Base-by-base conservation (phyloP, 257 asterid genomes). In the Rhazya stricta region DNA sequence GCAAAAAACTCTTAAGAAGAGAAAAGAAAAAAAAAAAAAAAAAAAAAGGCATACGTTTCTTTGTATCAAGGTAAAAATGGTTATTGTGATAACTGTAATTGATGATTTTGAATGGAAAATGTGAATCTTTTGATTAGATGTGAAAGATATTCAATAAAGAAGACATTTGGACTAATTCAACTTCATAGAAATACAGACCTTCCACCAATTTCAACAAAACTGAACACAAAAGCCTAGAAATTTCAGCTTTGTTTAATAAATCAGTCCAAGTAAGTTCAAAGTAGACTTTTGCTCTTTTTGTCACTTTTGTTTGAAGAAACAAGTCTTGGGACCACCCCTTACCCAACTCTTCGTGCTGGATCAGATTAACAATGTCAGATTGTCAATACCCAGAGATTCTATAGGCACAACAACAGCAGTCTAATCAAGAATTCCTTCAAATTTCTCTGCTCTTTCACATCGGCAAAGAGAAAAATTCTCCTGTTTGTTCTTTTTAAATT, bases 231-330 rank as follows among this genome's bases (percentile, higher is more conserved):
- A 69, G 74, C 74, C 82, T 29, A 77, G 80, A 80, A 76, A 76
- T 77, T 46, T 30, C 74, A 32, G 46, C n/a, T 48, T 67, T 58
- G 48, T 67, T 76, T 74, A 63, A 69, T 53, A 69, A 72, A 71
- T 9, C 66, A 67, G 88, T 87, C 89, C 77, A 76, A 72, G 82
- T 84, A 87, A 85, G 78, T 88, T 91, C 89, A 87, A 88, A 86
- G 88, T 81, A 75, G 84, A 80, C 86, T 85, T 91, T 87, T 81
- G 80, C 67, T 61, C 58, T 12, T 75, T 78, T 82, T 87, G 93
- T 87, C 91, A 62, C 77, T 82, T 82, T 82, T 82, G 84, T 80
- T 65, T 88, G 77, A 77, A 79, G 84, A 77, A 72, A 61, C 73
- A 81, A 27, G 63, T 68, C 68, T 81, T 79, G 94, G 91, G 89